These are phyloP conservation scores for Fusarium nygamai DNA, from an alignment of 2,329 filamentous ascomycete species.

Conservation along the genomic window DNA sequence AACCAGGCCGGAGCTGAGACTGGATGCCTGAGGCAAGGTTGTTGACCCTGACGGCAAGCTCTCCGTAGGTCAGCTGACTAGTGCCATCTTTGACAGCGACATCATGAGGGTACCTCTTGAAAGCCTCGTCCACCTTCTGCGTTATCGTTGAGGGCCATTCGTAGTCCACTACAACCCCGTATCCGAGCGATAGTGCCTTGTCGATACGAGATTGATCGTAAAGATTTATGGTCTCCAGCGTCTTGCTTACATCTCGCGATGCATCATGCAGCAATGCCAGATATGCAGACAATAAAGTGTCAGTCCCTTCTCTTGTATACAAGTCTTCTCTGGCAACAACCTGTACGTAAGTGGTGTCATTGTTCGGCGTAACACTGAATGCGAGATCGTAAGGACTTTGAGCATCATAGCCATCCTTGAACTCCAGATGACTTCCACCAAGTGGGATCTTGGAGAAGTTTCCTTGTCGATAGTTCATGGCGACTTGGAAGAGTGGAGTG, in stretches of 20 bases:
- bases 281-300: not conserved
- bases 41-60: not conserved
- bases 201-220: not conserved
- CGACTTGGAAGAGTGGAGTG: not conserved
- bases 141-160: not conserved
- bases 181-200: not conserved
- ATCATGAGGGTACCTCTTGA: not conserved
- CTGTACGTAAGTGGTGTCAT: not conserved
- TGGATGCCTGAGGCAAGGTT: accelerated
- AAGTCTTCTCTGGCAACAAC: not conserved
- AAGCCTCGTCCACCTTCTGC: not conserved
- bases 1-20: not conserved
- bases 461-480: not conserved
- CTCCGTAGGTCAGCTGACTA: not conserved
- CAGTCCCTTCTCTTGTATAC: not conserved
- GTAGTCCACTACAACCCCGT: not conserved
- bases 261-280: not conserved
- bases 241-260: not conserved
- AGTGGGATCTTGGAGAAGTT: not conserved
- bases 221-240: not conserved
- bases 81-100: not conserved
- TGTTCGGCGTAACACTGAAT: not conserved
- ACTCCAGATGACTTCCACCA: not conserved
- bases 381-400: not conserved
- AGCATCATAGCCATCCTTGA: not conserved